Percentiles rank a stretch among this genome's conserved stretches.
Evolutionary conservation across 2,329 filamentous ascomycete genomes (phyloP).

Genomic region (Fusarium sp.): DNA sequence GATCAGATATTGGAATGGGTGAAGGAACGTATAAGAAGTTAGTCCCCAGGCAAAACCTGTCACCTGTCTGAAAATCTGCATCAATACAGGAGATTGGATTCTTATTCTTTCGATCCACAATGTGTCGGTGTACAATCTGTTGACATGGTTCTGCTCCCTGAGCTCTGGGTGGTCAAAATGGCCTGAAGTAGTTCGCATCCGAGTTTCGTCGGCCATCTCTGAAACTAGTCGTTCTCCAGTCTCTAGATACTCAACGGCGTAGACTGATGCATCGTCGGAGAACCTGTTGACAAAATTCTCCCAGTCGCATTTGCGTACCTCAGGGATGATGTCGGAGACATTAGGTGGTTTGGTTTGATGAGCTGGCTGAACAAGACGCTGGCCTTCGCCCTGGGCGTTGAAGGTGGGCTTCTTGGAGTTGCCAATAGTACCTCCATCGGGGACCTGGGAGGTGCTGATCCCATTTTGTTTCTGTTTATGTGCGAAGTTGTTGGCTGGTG

Average conservation of each 20-base stretch:
- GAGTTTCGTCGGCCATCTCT: neutral
- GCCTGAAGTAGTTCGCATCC: neutral
- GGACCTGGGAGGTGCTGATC: too few relatives aligned
- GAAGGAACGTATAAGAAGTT: constrained; percentile 5
- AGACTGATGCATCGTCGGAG: neutral
- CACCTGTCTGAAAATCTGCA: neutral
- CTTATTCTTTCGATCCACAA: neutral
- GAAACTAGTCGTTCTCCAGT: neutral
- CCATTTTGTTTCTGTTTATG: too few relatives aligned
- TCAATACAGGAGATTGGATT: neutral
- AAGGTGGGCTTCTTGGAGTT: neutral
- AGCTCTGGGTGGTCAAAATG: neutral
- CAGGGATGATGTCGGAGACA: neutral
- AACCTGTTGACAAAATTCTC: neutral
- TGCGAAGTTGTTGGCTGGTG: too few relatives aligned
- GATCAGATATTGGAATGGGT: constrained; percentile 13
- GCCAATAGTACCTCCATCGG: neutral
- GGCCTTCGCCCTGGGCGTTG: neutral
- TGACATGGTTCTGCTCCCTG: neutral
- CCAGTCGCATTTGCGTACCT: neutral
- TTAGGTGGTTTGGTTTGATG: neutral
- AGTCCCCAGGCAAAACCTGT: constrained; percentile 6
- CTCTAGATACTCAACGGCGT: neutral
- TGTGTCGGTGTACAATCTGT: neutral
- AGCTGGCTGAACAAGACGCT: neutral